Evolutionary conservation across 2,329 filamentous ascomycete species (phyloP).

Genomic region (Didymella glomerata): DNA sequence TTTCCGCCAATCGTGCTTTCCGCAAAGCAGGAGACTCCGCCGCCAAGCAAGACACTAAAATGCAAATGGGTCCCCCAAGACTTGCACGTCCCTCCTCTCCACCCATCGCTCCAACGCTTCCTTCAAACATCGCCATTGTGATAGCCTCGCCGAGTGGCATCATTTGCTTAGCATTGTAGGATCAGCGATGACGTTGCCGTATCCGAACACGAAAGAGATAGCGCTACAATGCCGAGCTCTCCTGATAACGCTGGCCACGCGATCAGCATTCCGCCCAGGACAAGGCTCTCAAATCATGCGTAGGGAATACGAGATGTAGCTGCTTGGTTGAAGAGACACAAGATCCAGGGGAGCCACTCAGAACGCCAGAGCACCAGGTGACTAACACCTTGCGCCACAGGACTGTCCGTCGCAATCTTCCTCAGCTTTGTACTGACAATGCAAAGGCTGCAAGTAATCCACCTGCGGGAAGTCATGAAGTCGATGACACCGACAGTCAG

Average conservation of each 20-base stretch:
- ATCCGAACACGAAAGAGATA: constrained; percentile 4
- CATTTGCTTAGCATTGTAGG: constrained; percentile 16
- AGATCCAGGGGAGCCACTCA: not conserved
- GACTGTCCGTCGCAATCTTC: not conserved
- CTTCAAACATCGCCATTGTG: constrained; percentile 2
- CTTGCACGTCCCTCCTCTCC: constrained; percentile 1
- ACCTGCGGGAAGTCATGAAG: not conserved
- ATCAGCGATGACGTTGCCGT: constrained; percentile 14
- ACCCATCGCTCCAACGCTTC: constrained; percentile 7
- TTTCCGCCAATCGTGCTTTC: constrained; percentile 11
- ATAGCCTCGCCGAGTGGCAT: constrained; percentile 10
- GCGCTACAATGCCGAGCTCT: constrained; percentile 1
- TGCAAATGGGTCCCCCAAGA: constrained; percentile 4
- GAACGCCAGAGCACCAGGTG: constrained; percentile 1
- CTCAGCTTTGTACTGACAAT: not conserved
- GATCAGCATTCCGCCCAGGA: constrained; percentile 1
- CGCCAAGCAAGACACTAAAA: constrained; percentile 11
- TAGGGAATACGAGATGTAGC: constrained; percentile 1
- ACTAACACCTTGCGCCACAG: not conserved
- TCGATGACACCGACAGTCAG: not conserved
- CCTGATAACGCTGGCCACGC: not conserved
- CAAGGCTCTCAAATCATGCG: not conserved
- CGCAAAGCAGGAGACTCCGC: not conserved
- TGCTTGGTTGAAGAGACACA: constrained; percentile 4
- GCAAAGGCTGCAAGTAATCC: not conserved